These are phyloP conservation scores for Trichoderma sp. DNA, from an alignment of 2,329 filamentous ascomycete genomes.

Conservation along the genomic window DNA sequence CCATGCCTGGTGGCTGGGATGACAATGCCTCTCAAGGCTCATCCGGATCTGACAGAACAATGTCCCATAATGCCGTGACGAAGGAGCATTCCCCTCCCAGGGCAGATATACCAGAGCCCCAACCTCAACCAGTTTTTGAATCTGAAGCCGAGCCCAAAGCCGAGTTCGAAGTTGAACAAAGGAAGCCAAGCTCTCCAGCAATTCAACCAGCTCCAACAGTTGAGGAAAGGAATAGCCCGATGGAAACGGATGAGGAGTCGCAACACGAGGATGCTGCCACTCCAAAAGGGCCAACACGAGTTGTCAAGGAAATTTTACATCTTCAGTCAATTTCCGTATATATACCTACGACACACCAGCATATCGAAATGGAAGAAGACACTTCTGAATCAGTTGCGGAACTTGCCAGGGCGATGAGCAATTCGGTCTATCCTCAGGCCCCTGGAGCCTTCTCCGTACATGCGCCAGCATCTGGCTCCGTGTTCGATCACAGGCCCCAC, in stretches of 20 bases:
- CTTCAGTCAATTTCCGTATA: conserved; percentile 54
- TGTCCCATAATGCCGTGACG: not conserved
- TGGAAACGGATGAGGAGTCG: conserved; percentile 19
- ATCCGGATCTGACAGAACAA: conserved; percentile 18
- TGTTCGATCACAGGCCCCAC: not conserved
- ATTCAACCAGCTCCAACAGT: conserved; percentile 28
- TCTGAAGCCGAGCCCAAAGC: not conserved
- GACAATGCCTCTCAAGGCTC: conserved; percentile 25
- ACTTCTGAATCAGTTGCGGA: conserved; percentile 31
- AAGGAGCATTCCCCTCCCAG: conserved; percentile 14
- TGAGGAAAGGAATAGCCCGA: not conserved
- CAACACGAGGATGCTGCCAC: conserved; percentile 45
- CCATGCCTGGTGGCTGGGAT: conserved; percentile 55
- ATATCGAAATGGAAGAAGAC: conserved; percentile 38
- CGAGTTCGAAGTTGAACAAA: conserved; percentile 8
- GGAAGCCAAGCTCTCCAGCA: conserved; percentile 30
- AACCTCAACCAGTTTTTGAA: not conserved
- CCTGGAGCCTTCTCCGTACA: conserved; percentile 62
- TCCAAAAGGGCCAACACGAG: conserved; percentile 52
- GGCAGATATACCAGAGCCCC: conserved; percentile 5
- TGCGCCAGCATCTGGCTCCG: conserved; percentile 20
- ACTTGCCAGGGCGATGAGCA: conserved; percentile 34
- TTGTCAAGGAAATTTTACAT: conserved; percentile 55
- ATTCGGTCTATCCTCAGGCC: conserved; percentile 49
- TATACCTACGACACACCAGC: conserved; percentile 50